Percentiles rank a stretch among this genome's conserved stretches.
phyloP scores from a whole-genome alignment of 1,284 basidiomycete species.

The Trichosporon faecale region DNA sequence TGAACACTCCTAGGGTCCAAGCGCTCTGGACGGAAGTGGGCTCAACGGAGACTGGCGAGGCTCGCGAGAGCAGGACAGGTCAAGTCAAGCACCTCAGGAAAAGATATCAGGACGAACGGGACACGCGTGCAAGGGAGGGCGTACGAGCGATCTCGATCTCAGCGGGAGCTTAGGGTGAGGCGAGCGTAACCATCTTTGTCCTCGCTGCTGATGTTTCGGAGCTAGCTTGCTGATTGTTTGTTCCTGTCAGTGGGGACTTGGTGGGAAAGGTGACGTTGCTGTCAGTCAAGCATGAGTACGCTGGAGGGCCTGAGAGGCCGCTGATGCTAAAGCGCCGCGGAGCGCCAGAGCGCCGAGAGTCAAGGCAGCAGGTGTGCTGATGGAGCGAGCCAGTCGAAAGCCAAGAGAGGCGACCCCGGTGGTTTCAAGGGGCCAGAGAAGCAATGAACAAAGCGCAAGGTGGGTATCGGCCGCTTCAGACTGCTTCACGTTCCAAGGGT shows the following conservation, averaged over 20 bases:
- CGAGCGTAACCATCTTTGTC: not conserved
- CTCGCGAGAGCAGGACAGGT: not conserved
- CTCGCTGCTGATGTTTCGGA: not conserved
- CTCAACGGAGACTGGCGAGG: not conserved
- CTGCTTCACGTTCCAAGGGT: not conserved
- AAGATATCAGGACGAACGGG: not conserved
- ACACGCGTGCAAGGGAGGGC: not conserved
- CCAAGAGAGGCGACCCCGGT: not conserved
- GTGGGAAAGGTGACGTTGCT: not conserved
- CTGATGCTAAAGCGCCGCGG: not conserved
- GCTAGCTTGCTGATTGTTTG: not conserved
- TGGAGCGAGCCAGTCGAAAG: not conserved
- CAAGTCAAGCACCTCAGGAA: not conserved
- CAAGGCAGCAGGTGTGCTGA: not conserved
- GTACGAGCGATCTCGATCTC: not conserved
- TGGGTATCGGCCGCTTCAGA: not conserved
- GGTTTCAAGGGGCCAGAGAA: not conserved
- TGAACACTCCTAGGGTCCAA: not conserved
- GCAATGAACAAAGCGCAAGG: not conserved
- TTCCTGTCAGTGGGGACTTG: not conserved
- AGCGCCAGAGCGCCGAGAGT: not conserved
- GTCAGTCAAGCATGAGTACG: not conserved
- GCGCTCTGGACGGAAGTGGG: not conserved
- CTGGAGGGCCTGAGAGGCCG: not conserved
- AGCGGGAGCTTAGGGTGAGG: not conserved